Conservation (phyloP, 73 alveolate genomes). For the Paramecium pentaurelia region DNA sequence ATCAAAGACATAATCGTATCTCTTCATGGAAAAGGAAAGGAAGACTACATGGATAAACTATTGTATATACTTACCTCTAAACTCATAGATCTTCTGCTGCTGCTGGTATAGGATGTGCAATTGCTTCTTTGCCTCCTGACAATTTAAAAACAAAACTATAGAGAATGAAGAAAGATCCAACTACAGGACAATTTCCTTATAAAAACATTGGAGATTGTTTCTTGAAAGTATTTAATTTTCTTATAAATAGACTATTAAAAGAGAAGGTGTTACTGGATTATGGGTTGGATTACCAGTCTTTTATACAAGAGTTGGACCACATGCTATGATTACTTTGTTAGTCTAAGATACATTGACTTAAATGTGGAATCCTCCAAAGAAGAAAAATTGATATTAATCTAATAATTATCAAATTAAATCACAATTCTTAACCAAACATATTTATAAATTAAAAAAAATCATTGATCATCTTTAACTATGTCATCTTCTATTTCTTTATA, state of each 20-base stretch:
- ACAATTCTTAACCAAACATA: neutral
- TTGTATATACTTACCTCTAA: neutral
- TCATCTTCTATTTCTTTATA: too few relatives aligned
- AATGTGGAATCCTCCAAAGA: conserved; percentile 33
- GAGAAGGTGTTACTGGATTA: conserved; percentile 78
- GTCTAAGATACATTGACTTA: conserved; percentile 44
- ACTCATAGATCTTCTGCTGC: conserved; percentile 51
- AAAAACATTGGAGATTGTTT: conserved; percentile 68
- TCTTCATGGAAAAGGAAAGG: conserved; percentile 53
- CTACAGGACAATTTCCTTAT: conserved; percentile 73
- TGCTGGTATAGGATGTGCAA: conserved; percentile 78
- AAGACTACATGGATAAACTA: conserved; percentile 39
- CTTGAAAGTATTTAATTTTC: conserved; percentile 35
- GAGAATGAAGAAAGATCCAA: conserved; percentile 67
- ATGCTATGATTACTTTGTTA: conserved; percentile 77
- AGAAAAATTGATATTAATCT: neutral
- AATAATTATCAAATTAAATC: neutral
- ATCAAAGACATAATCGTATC: conserved; percentile 69
- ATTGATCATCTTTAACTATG: neutral
- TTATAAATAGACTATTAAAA: neutral
- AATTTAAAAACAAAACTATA: conserved; percentile 76
- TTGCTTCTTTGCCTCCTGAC: conserved; percentile 80
- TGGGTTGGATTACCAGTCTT: conserved; percentile 83
- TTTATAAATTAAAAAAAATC: neutral
- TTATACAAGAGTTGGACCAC: conserved; percentile 76